Evolutionary conservation across 306 rosid genomes (phyloP).

Genomic region (Castanopsis chinensis): DNA sequence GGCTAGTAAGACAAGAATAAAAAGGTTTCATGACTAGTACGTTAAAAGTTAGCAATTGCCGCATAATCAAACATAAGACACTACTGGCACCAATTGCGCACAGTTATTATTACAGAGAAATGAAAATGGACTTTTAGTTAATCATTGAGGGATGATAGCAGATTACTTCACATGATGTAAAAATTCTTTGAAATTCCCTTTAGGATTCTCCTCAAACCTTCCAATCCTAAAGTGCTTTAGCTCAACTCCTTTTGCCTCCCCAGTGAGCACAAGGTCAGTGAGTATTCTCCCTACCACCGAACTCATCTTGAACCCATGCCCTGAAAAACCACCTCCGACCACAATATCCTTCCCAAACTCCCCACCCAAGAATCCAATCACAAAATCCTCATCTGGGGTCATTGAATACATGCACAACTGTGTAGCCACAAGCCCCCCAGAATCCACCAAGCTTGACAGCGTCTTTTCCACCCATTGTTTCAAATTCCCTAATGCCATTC

Average conservation of each 20-base stretch:
- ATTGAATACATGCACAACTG: conserved; percentile 78
- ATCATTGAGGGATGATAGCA: not conserved
- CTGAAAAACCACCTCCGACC: conserved; percentile 79
- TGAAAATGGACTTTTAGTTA: not conserved
- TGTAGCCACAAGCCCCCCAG: conserved; percentile 44
- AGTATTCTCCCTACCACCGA: conserved; percentile 65
- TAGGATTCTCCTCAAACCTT: conserved; percentile 51
- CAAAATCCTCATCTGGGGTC: conserved; percentile 79
- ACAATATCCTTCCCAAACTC: conserved; percentile 66
- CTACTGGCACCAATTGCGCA: not conserved
- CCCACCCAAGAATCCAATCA: conserved; percentile 78
- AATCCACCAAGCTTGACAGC: conserved; percentile 57
- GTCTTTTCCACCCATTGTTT: conserved; percentile 53
- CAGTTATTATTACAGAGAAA: not conserved
- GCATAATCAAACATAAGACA: not conserved
- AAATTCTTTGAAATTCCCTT: conserved; percentile 41
- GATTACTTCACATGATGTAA: not conserved
- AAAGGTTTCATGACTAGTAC: too few species aligned
- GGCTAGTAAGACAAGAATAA: too few species aligned
- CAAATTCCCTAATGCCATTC: conserved; percentile 27
- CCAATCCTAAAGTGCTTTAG: conserved; percentile 47
- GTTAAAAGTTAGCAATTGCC: not conserved
- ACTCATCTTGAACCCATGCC: conserved; percentile 92
- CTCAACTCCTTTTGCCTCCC: conserved; percentile 55
- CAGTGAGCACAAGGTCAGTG: conserved; percentile 49